Percentiles rank a stretch among this genome's conserved stretches.
Evolutionary conservation across 2,329 filamentous ascomycete species (phyloP).

Genomic region (Aspergillus niger): DNA sequence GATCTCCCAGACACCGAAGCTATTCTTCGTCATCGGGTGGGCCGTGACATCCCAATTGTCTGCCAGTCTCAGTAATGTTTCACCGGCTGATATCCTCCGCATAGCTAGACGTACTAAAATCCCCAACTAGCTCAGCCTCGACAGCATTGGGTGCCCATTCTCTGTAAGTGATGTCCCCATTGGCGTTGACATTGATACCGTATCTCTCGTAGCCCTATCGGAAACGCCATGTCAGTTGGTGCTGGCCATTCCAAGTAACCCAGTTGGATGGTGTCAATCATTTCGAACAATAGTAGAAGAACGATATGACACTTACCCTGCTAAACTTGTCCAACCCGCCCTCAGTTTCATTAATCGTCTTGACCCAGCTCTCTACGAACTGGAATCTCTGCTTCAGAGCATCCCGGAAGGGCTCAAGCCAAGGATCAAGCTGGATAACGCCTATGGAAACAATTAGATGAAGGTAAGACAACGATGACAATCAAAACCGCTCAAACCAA

Average conservation of each 20-base stretch:
- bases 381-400: conserved; percentile 73
- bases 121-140: conserved; percentile 83
- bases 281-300: neutral
- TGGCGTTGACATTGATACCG: conserved; percentile 77
- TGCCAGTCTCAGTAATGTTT: conserved; percentile 43
- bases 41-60: conserved; percentile 84
- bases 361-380: conserved; percentile 84
- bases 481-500: neutral
- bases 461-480: neutral
- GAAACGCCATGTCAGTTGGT: neutral
- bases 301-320: conserved; percentile 57
- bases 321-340: conserved; percentile 92
- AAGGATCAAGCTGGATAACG: conserved; percentile 84
- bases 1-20: conserved; percentile 85
- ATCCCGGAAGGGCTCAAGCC: conserved; percentile 81
- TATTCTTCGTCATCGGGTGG: conserved; percentile 83
- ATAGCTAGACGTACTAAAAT: conserved; percentile 71
- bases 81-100: conserved; percentile 5
- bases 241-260: neutral
- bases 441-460: conserved; percentile 54
- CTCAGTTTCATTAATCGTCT: conserved; percentile 77
- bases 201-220: conserved; percentile 78
- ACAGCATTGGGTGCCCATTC: conserved; percentile 95
- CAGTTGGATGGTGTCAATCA: neutral
- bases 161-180: conserved; percentile 85